phyloP scores from a whole-genome alignment of 78 protist genomes.

The Dictyostelium brefeldianum region DNA sequence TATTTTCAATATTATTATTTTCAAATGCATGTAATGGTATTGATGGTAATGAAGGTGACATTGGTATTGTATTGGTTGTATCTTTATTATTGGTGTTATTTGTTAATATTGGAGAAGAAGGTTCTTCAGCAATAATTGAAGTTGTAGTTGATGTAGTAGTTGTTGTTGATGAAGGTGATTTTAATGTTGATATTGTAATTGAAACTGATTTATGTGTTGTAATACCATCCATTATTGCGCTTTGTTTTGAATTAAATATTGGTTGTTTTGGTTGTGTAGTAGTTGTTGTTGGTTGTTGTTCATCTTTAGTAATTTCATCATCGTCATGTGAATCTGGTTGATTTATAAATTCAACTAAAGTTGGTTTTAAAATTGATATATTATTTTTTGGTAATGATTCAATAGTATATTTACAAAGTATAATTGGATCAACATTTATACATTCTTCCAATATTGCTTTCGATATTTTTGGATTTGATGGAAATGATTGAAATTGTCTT shows the following conservation, averaged over 20 bases:
- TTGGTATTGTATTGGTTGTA: neutral
- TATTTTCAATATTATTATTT: neutral
- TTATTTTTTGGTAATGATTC: constrained; percentile 6
- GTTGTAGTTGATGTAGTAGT: constrained; percentile 14
- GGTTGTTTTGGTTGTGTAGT: neutral
- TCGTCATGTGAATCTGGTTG: constrained; percentile 10
- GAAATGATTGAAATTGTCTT: constrained; percentile 10
- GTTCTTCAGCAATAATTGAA: neutral
- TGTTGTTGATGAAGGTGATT: constrained; percentile 34
- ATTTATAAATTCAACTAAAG: constrained; percentile 21
- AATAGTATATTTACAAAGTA: constrained; percentile 14
- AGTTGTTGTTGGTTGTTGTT: constrained; percentile 23
- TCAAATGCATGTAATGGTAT: neutral
- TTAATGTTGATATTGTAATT: constrained; percentile 32
- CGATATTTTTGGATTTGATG: constrained; percentile 17
- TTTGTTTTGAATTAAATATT: neutral
- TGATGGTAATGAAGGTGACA: constrained; percentile 13
- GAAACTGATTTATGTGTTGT: constrained; percentile 55
- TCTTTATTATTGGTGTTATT: too few relatives aligned
- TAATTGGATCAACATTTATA: neutral
- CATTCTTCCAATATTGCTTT: neutral
- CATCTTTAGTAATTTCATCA: neutral
- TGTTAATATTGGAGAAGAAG: constrained; percentile 17
- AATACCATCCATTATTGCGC: neutral
- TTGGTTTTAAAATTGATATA: neutral